These are phyloP conservation scores for Penicillium sclerotiorum DNA, from an alignment of 2,329 filamentous ascomycete species.

Conservation along the genomic window DNA sequence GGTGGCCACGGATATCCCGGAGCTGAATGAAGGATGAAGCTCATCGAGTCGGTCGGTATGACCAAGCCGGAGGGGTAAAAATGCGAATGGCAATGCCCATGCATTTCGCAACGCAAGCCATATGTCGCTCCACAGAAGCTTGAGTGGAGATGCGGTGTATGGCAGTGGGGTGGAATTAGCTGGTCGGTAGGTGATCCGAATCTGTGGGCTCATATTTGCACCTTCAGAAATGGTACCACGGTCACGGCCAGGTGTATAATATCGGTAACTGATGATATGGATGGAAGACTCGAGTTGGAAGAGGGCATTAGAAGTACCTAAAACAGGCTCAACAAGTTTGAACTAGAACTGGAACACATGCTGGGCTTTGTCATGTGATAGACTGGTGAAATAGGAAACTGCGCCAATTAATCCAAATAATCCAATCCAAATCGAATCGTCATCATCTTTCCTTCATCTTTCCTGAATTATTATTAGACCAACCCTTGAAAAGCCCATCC, in stretches of 20 bases:
- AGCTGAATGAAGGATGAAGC: slow-evolving; percentile 60
- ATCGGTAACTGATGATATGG: too few species aligned
- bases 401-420: not conserved
- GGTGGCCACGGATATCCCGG: slow-evolving; percentile 59
- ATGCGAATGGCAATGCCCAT: slow-evolving; percentile 57
- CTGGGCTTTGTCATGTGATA: not conserved
- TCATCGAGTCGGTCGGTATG: slow-evolving; percentile 63
- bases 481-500: too few species aligned
- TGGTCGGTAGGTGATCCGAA: slow-evolving; percentile 12
- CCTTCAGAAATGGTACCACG: too few species aligned
- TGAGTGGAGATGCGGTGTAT: slow-evolving; percentile 43
- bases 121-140: slow-evolving; percentile 44
- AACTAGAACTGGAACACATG: not conserved
- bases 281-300: slow-evolving; percentile 1
- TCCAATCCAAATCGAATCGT: too few species aligned
- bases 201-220: slow-evolving; percentile 10
- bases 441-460: not conserved
- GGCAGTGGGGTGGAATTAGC: slow-evolving; percentile 31
- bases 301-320: not conserved
- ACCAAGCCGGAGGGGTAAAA: slow-evolving; percentile 60
- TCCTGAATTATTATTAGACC: too few species aligned
- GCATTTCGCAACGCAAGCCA: slow-evolving; percentile 37
- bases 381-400: not conserved
- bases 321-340: not conserved
- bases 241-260: too few species aligned